Conservation (phyloP, 768 basidiomycete species). For the Hericium rajendrae region DNA sequence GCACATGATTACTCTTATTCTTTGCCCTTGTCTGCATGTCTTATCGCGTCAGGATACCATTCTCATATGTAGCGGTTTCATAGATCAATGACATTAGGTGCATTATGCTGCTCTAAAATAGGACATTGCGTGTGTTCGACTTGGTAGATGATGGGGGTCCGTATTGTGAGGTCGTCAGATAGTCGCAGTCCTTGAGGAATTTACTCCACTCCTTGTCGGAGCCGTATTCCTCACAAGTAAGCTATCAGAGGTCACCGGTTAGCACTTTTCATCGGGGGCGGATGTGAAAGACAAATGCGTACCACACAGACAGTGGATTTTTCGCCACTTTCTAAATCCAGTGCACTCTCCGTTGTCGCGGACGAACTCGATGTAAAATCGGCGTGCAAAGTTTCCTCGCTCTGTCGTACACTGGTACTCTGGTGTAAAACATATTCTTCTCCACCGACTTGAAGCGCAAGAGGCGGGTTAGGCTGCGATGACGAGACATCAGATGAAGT, state of each 20-base stretch:
- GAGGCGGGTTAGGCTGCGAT: conserved; percentile 38
- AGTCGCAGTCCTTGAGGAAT: conserved; percentile 36
- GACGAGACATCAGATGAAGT: conserved; percentile 17
- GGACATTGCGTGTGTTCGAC: background rate
- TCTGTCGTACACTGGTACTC: conserved; percentile 40
- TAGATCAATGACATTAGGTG: background rate
- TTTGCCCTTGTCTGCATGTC: background rate
- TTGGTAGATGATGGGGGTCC: background rate
- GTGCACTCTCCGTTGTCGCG: conserved; percentile 35
- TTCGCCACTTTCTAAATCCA: conserved; percentile 47
- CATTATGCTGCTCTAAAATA: background rate
- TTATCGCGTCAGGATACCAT: background rate
- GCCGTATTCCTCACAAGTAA: conserved; percentile 30
- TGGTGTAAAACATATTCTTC: conserved; percentile 37
- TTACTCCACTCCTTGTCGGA: conserved; percentile 34
- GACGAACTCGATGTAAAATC: conserved; percentile 3
- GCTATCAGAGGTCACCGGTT: conserved; percentile 23
- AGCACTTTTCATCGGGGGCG: background rate
- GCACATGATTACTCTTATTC: conserved; percentile 17
- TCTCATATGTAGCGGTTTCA: background rate
- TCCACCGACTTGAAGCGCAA: conserved; percentile 28
- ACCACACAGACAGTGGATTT: conserved; percentile 48
- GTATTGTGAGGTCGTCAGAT: conserved; percentile 26
- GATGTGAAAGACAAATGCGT: conserved; percentile 7
- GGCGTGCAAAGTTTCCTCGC: conserved; percentile 19